A percentile compares a stretch with the other conserved stretches of the same genome.
Evolutionary conservation across 2,329 filamentous ascomycete species (phyloP).

Genomic region (Microdochium trichocladiopsis): DNA sequence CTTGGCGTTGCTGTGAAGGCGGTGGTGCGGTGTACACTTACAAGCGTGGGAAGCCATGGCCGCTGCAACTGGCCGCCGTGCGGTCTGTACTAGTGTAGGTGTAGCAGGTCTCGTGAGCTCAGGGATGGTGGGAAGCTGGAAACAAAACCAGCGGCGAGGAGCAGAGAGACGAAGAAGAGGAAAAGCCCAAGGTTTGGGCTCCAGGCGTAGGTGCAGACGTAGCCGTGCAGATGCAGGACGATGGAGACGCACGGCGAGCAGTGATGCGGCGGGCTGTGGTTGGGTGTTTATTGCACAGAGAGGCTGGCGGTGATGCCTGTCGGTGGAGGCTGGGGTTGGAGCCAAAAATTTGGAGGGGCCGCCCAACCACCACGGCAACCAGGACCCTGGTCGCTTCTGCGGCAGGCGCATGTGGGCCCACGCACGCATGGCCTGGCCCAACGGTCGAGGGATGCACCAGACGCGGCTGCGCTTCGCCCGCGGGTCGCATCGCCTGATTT

Average conservation of each 20-base stretch:
- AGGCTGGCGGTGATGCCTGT: neutral
- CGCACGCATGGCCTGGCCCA: no score
- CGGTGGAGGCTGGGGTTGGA: neutral
- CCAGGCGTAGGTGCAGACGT: neutral
- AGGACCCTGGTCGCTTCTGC: neutral
- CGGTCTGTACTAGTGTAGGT: no score
- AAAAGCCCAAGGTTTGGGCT: neutral
- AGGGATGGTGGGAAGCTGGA: no score
- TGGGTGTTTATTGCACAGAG: neutral
- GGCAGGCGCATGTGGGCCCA: no score
- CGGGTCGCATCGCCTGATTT: no score
- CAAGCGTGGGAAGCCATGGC: neutral
- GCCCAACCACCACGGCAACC: neutral
- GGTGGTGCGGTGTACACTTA: neutral
- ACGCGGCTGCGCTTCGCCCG: no score
- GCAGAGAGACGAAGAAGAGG: neutral
- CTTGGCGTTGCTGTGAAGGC: neutral
- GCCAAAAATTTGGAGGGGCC: neutral
- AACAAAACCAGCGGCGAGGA: no score
- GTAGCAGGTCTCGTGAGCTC: no score
- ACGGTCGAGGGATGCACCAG: no score
- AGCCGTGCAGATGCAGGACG: neutral
- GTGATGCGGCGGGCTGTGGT: neutral
- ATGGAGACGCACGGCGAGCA: neutral
- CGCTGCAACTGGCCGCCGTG: no score